Base-by-base conservation (phyloP, 768 basidiomycete genomes). In the Gloeopeniophorella convolvens region DNA sequence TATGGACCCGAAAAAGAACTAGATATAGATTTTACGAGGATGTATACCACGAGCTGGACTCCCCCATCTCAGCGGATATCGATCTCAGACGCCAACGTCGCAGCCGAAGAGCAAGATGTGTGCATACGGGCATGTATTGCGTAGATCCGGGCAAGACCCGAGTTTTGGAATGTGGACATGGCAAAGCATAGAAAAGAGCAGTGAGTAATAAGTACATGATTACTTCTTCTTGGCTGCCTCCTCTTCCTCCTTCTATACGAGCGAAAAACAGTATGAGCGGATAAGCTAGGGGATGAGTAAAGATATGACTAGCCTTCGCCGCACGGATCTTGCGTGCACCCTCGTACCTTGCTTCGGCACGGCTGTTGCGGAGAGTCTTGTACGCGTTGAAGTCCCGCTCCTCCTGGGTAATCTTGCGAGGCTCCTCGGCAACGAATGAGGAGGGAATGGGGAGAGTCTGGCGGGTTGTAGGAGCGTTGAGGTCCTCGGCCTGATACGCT, bases 221-320 rank as follows among this genome's bases (percentile, higher is more conserved):
- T 82, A 89, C 74, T 92, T 90, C 75, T 90, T 90, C 78, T 92
- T 91, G 66, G 77, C 80, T 50, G 86, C 89, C 66, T 92, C 90
- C 78, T 93, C 90, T 66, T 91, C 91, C 60, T 88, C 89, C 66
- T 85, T 88, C 88, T 89, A 48, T 55, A 60, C 61, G 40, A 49
- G 24, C 23, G 30, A n/a, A 21, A 47, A 23, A 45, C 21, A 27
- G 30, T 31, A 59, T 67, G 4, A 63, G 62, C 46, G 23, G 42
- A 28, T 28, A 30, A 15, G 32, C 47, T 3, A 15, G 32, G 28
- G n/a, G n/a, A 15, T 8, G 10, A 36, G 18, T 30, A 23, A 18
- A 33, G 31, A 15, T 31, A 50, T 30, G 27, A 70, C 83, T 53
- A 62, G 83, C 89, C 86, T 93, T 92, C 63, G 82, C 81, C 59